phyloP scores from a whole-genome alignment of 2,329 filamentous ascomycete species.

The Fusarium vanettenii region DNA sequence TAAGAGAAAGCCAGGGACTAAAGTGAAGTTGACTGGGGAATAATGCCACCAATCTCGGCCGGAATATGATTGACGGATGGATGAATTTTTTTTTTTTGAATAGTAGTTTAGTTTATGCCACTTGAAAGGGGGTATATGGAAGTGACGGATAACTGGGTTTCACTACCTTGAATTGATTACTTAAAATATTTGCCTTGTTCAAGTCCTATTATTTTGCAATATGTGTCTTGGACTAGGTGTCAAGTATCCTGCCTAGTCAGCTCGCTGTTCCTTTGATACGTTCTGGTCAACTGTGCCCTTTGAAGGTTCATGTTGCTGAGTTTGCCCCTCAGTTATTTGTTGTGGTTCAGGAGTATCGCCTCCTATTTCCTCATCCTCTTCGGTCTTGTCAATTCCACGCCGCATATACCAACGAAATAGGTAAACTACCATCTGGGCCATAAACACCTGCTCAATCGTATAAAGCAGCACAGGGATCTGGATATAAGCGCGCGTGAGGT shows the following conservation, averaged over 20 bases:
- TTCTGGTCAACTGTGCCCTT: neutral
- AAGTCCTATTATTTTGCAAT: neutral
- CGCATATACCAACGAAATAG: constrained; percentile 60
- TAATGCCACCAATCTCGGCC: neutral
- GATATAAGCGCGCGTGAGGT: constrained; percentile 66
- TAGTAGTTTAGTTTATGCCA: neutral
- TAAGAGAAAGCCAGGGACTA: constrained; percentile 7
- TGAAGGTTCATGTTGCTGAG: neutral
- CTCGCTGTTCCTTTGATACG: neutral
- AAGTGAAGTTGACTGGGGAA: constrained; percentile 1
- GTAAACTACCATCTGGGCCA: constrained; percentile 59
- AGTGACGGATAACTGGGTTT: neutral
- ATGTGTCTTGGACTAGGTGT: neutral
- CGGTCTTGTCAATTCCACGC: constrained; percentile 36
- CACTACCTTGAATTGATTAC: neutral
- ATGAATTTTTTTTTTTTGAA: neutral
- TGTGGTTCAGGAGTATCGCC: constrained; percentile 3
- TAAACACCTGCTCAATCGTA: constrained; percentile 66
- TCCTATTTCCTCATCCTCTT: constrained; percentile 34
- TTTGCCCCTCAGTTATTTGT: constrained; percentile 1
- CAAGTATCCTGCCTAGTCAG: neutral
- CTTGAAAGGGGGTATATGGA: constrained; percentile 1
- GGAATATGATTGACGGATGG: constrained; percentile 7
- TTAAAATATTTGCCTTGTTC: neutral
- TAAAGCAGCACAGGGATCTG: constrained; percentile 74